Percentiles rank a stretch among this genome's conserved stretches.
These are phyloP conservation scores for Piloderma croceum DNA, from an alignment of 768 basidiomycete genomes.

Conservation along the genomic window DNA sequence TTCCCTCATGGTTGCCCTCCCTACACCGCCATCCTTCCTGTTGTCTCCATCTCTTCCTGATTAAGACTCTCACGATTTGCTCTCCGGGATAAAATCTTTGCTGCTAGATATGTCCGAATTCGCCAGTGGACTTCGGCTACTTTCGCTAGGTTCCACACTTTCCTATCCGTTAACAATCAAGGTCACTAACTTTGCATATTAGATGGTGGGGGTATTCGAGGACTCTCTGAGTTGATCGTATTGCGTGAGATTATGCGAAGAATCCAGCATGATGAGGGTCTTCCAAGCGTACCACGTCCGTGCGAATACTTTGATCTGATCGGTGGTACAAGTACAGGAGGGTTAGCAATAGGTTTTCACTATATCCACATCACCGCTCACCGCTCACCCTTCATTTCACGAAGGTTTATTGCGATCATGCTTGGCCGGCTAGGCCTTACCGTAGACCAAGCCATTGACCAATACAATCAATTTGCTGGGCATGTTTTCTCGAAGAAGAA, in stretches of 20 bases:
- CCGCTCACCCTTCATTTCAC: not conserved
- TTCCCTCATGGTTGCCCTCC: too few species aligned
- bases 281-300: slow-evolving; percentile 5
- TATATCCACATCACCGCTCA: not conserved
- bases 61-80: too few species aligned
- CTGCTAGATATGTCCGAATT: too few species aligned
- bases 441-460: slow-evolving; percentile 15
- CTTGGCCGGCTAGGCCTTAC: slow-evolving; percentile 22
- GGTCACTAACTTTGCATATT: too few species aligned
- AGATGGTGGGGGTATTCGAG: slow-evolving; percentile 17
- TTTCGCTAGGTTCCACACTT: too few species aligned
- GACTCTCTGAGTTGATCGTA: slow-evolving; percentile 11
- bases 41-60: too few species aligned
- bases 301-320: slow-evolving; percentile 24
- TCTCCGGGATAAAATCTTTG: too few species aligned
- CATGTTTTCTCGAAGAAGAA: not conserved
- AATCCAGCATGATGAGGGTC: slow-evolving; percentile 1
- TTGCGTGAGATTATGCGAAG: slow-evolving; percentile 13
- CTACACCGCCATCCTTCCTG: too few species aligned
- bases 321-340: slow-evolving; percentile 22
- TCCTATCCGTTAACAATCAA: too few species aligned
- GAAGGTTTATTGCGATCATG: slow-evolving; percentile 19
- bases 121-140: too few species aligned
- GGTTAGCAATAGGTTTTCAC: slow-evolving; percentile 11
- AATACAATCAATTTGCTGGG: slow-evolving; percentile 12